phyloP scores from a whole-genome alignment of 176 grass and related monocot genomes.

The Juncus inflexus region DNA sequence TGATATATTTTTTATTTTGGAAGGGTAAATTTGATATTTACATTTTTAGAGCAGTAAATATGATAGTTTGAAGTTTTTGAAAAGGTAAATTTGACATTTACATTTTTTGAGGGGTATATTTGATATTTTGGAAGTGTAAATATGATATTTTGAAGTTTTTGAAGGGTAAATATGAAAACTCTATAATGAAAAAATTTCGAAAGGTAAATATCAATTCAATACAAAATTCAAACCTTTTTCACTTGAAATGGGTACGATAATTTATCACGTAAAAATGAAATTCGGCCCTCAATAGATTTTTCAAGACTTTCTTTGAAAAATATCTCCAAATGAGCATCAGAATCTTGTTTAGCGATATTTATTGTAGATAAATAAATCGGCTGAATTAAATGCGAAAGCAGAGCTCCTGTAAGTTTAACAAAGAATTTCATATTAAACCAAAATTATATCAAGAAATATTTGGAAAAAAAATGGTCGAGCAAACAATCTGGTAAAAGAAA shows the following conservation, averaged over 20 bases:
- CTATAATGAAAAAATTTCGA: no score
- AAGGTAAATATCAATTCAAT: no score
- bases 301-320: conserved; percentile 36
- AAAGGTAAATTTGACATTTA: no score
- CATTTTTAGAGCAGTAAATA: no score
- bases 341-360: conserved; percentile 46
- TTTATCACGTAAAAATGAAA: conserved; percentile 29
- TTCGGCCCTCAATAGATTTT: conserved; percentile 41
- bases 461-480: not conserved
- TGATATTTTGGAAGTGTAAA: no score
- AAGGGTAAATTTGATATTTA: no score
- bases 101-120: no score
- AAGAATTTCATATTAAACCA: conserved; percentile 5
- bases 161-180: no score
- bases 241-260: conserved; percentile 24
- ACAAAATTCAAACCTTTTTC: conserved; percentile 34
- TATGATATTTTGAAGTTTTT: no score
- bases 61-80: no score
- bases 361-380: conserved; percentile 83
- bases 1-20: no score
- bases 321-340: conserved; percentile 30
- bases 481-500: no score
- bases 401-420: conserved; percentile 38
- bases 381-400: conserved; percentile 61
- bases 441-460: conserved; percentile 5